Base-by-base conservation (phyloP, 164 flowering plant genomes). In the Kingdonia uniflora region DNA sequence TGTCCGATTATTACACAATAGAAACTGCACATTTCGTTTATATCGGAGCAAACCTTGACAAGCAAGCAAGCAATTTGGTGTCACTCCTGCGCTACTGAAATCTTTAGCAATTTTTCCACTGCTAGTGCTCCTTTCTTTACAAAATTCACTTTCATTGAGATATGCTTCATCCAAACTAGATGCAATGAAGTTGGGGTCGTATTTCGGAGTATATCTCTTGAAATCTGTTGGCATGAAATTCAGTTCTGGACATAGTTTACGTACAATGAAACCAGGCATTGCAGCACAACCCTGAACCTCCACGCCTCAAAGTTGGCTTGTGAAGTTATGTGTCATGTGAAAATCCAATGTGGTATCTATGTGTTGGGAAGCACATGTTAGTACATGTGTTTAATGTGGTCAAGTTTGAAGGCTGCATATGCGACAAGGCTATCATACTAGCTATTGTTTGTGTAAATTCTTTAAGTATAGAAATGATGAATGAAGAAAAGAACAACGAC, bases 231-330 rank as follows among this genome's bases (percentile, higher is more conserved):
- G 96, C 61, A 81, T 95, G 75, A 92, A 81, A 50, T 80, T 72
- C 71, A 92, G 71, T 51, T 82, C 78, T n/a, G 95, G 95, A 63
- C 95, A 92, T 66, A 92, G 69, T 73, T 79, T 92, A 41, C 83
- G 80, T 7, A 91, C 99, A 81, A 92, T 92, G 57, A 92, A 92
- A 49, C 99, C 99, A 61, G 99, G 99, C 99, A 88, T 92, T 53
- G 97, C 99, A 66, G 99, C 95, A 72, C 99, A 71, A 88, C 99
- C 21, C 99, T 95, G 74, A 72, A 92, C 57, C 55, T 82, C 38
- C 99, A 65, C 29, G 99, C 99, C 99, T 92, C n/a, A n/a, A n/a
- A n/a, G n/a, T n/a, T n/a, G n/a, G n/a, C n/a, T n/a, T n/a, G n/a
- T n/a, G n/a, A n/a, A n/a, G n/a, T n/a, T n/a, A n/a, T n/a, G n/a